Conservation (phyloP, 768 basidiomycete genomes). For the Tremella fuciformis region DNA sequence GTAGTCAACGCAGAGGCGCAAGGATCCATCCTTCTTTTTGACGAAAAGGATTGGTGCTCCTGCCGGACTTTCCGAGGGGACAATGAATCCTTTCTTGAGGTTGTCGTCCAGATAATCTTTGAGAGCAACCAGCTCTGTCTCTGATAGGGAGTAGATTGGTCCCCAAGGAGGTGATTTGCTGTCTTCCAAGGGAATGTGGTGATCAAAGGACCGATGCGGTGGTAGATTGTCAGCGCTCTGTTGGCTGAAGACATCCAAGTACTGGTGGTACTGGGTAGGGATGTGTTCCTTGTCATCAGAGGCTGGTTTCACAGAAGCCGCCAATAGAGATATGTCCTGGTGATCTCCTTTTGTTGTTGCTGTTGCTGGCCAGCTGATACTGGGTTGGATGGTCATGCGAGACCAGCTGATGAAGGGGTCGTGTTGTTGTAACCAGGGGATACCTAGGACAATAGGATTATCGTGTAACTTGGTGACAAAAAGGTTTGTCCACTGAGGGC, state of each 20-base stretch:
- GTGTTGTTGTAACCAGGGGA: conserved; percentile 17
- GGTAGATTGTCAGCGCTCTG: background rate
- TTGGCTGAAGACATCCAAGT: conserved; percentile 5
- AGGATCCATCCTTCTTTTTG: no score
- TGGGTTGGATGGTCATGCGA: conserved; percentile 2
- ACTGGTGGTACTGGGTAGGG: conserved; percentile 1
- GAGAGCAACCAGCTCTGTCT: conserved; percentile 23
- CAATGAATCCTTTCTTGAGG: conserved; percentile 24
- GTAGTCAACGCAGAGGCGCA: no score
- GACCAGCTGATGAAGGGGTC: conserved; percentile 18
- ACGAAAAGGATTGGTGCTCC: no score
- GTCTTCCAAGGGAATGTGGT: conserved; percentile 14
- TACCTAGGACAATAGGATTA: conserved; percentile 15
- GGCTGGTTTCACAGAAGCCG: background rate
- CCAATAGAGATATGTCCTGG: background rate
- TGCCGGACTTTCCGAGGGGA: no score
- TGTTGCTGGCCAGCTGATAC: background rate
- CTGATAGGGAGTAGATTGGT: conserved; percentile 33
- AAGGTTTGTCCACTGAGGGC: background rate
- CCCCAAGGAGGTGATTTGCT: conserved; percentile 24
- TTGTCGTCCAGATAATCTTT: conserved; percentile 33
- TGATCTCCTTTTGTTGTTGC: background rate
- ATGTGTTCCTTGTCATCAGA: background rate
- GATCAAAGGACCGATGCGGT: background rate
- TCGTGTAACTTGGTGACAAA: conserved; percentile 8